These are phyloP conservation scores for Ophiorrhiza pumila DNA, from an alignment of 257 asterid genomes.

Conservation along the genomic window DNA sequence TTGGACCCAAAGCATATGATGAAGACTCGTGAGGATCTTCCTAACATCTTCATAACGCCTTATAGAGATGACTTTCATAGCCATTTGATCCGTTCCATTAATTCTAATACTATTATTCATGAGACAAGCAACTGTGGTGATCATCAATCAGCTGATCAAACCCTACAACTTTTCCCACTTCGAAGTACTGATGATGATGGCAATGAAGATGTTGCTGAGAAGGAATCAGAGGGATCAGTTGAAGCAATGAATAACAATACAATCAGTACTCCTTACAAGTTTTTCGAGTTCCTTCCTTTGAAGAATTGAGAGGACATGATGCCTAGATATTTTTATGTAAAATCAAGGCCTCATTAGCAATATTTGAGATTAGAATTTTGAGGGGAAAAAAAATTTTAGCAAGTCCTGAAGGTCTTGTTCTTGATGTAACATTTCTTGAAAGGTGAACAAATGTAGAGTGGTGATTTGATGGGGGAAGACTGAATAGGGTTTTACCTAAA, in stretches of 20 bases:
- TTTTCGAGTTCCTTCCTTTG: constrained; percentile 80
- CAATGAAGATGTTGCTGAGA: constrained; percentile 15
- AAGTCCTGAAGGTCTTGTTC: background rate
- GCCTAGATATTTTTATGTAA: background rate
- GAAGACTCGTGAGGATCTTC: constrained; percentile 20
- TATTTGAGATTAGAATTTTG: background rate
- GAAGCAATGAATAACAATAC: constrained; percentile 9
- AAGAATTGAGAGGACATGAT: constrained; percentile 41
- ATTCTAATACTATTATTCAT: background rate
- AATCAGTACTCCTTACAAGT: constrained; percentile 40
- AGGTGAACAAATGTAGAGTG: constrained; percentile 12
- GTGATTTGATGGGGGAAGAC: constrained; percentile 20
- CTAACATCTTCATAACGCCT: constrained; percentile 34
- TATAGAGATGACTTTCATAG: background rate
- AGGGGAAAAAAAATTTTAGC: too few species aligned
- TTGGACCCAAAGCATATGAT: constrained; percentile 15
- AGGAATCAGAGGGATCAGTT: constrained; percentile 20
- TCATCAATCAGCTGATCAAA: constrained; percentile 47
- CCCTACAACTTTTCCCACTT: constrained; percentile 81
- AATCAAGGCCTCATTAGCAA: background rate
- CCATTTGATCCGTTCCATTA: background rate
- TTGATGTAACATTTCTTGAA: constrained; percentile 22
- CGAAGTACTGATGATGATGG: constrained; percentile 19
- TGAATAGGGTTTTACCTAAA: constrained; percentile 21
- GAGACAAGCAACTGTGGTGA: background rate